Conservation (phyloP, 2,329 filamentous ascomycete genomes). For the Trichoderma sp. region DNA sequence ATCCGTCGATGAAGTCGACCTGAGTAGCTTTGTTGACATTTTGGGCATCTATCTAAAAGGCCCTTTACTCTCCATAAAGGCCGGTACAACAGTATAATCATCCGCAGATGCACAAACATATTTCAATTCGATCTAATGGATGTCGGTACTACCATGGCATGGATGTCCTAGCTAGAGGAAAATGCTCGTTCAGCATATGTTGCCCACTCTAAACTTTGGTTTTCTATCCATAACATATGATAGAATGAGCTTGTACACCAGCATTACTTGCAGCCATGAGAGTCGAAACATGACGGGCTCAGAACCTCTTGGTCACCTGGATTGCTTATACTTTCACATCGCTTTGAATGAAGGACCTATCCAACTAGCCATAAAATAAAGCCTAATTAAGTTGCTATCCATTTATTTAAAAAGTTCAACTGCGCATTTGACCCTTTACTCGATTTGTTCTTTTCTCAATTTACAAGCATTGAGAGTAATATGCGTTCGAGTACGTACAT, state of each 20-base stretch:
- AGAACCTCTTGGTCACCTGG: neutral
- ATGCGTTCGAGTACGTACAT: neutral
- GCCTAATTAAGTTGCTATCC: neutral
- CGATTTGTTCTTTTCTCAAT: neutral
- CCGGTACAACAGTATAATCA: neutral
- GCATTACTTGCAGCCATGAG: neutral
- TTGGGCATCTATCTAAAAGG: neutral
- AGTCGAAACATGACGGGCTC: neutral
- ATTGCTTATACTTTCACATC: neutral
- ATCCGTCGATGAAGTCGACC: neutral
- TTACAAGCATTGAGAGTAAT: constrained; percentile 18
- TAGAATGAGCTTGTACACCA: neutral
- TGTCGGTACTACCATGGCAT: neutral
- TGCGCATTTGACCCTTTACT: neutral
- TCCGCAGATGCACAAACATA: neutral
- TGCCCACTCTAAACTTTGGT: neutral
- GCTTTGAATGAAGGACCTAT: neutral
- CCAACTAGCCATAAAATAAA: neutral
- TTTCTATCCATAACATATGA: neutral
- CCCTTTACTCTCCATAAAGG: neutral
- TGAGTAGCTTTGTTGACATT: neutral
- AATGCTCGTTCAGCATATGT: neutral
- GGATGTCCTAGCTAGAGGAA: neutral
- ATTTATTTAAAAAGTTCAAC: neutral
- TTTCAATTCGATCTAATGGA: neutral